Conservation (phyloP, 352 stramenopile species). For the Pythium aphanidermatum region DNA sequence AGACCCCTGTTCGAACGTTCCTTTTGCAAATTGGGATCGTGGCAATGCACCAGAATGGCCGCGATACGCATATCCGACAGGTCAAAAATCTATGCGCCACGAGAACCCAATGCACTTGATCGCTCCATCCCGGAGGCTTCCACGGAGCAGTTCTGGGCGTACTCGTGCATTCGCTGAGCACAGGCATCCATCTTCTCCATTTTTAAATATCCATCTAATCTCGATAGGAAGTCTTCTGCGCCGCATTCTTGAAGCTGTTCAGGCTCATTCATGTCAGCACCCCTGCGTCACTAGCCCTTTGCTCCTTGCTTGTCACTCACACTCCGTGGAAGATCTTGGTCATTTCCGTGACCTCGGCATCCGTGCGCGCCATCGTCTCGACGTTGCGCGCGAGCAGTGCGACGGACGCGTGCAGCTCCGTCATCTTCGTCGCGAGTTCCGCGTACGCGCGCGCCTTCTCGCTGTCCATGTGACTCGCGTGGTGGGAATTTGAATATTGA, state of each 20-base stretch:
- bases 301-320: slow-evolving; percentile 24
- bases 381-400: slow-evolving; percentile 65
- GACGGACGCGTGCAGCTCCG: slow-evolving; percentile 68
- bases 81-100: slow-evolving; percentile 89
- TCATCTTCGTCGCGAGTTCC: slow-evolving; percentile 62
- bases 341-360: slow-evolving; percentile 64
- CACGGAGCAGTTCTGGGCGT: slow-evolving; percentile 65
- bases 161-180: slow-evolving; percentile 46
- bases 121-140: slow-evolving; percentile 44
- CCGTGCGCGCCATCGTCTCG: slow-evolving; percentile 67
- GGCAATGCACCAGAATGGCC: slow-evolving; percentile 98
- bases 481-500: too few species aligned
- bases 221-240: slow-evolving; percentile 24
- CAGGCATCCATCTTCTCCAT: neutral
- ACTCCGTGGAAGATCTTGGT: slow-evolving; percentile 71
- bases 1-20: slow-evolving; percentile 84
- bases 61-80: slow-evolving; percentile 94
- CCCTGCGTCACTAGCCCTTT: slow-evolving; percentile 5
- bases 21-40: slow-evolving; percentile 95
- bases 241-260: slow-evolving; percentile 25
- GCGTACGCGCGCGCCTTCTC: slow-evolving; percentile 64
- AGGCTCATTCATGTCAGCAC: neutral
- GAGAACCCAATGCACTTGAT: slow-evolving; percentile 47
- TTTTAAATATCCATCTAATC: neutral
- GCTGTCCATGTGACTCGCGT: slow-evolving; percentile 71